Base-by-base conservation (phyloP, 805 yeast species). In the Myxozyma kluyveri region DNA sequence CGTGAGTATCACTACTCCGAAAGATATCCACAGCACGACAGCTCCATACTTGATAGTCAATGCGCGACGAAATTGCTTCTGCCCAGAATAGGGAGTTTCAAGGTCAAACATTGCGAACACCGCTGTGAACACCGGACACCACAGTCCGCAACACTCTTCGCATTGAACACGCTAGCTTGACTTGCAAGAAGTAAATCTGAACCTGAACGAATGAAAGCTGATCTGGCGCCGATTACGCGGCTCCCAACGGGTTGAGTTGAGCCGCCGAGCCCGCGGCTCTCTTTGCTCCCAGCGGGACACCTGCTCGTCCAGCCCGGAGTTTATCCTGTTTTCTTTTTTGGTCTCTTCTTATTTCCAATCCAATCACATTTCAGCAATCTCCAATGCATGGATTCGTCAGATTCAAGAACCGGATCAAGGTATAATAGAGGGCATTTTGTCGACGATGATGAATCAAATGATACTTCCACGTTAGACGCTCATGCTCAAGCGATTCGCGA, bases 281-380 rank as follows among this genome's bases (percentile, higher is more conserved):
- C n/a, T n/a, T n/a, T n/a, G n/a, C n/a, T n/a, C n/a, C n/a, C n/a
- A n/a, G n/a, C n/a, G n/a, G n/a, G n/a, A n/a, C n/a, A n/a, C n/a
- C n/a, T n/a, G n/a, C n/a, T n/a, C n/a, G n/a, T n/a, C n/a, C n/a
- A n/a, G n/a, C n/a, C n/a, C n/a, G n/a, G n/a, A n/a, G n/a, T n/a
- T n/a, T n/a, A n/a, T n/a, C n/a, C n/a, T n/a, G n/a, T n/a, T n/a
- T n/a, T n/a, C n/a, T n/a, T n/a, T n/a, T n/a, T n/a, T n/a, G n/a
- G n/a, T n/a, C n/a, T n/a, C n/a, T n/a, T n/a, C n/a, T n/a, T n/a
- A n/a, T 54, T 3, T 59, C 59, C 27, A 63, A 62, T 39, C 59
- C 61, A 39, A 63, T 64, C 41, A 47, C 26, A 42, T 47, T 45
- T n/a, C 4, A 37, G 18, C 21, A 39, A 14, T 23, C n/a, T n/a